These are phyloP conservation scores for Thalassiosira profunda DNA, from an alignment of 108 stramenopile species.

Conservation along the genomic window DNA sequence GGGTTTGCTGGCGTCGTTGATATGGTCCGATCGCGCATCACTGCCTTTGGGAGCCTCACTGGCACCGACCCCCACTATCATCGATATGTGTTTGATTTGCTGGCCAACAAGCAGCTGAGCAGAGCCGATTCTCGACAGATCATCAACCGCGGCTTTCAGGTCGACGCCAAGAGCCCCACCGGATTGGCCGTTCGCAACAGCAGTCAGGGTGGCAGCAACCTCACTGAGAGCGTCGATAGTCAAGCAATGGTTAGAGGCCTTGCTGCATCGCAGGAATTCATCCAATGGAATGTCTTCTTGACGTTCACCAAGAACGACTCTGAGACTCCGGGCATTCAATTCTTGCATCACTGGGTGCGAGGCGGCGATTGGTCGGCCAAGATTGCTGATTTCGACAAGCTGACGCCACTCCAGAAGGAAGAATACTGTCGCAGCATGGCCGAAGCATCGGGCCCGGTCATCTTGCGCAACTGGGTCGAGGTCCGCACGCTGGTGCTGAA, in stretches of 20 bases:
- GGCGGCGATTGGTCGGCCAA: neutral
- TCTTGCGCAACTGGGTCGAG: neutral
- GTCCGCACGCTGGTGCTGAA: neutral
- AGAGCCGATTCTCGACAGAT: neutral
- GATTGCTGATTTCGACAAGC: neutral
- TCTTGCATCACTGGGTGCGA: neutral
- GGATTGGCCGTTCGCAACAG: neutral
- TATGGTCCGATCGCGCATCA: neutral
- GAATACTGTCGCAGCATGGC: constrained; percentile 7
- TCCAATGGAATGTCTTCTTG: neutral
- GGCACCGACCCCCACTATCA: neutral
- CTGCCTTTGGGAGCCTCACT: neutral
- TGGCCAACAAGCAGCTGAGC: neutral
- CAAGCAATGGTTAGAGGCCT: neutral
- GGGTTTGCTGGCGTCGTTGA: neutral
- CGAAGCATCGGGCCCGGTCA: constrained; percentile 2
- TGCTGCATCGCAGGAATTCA: neutral
- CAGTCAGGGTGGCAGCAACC: neutral
- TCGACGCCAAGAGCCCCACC: neutral
- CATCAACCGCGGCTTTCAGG: neutral
- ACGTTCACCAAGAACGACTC: neutral
- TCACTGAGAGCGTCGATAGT: neutral
- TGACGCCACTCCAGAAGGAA: neutral
- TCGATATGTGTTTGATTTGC: neutral
- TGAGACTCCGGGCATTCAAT: neutral